Conservation (phyloP, 495 filamentous ascomycete species). For the Glonium stellatum region DNA sequence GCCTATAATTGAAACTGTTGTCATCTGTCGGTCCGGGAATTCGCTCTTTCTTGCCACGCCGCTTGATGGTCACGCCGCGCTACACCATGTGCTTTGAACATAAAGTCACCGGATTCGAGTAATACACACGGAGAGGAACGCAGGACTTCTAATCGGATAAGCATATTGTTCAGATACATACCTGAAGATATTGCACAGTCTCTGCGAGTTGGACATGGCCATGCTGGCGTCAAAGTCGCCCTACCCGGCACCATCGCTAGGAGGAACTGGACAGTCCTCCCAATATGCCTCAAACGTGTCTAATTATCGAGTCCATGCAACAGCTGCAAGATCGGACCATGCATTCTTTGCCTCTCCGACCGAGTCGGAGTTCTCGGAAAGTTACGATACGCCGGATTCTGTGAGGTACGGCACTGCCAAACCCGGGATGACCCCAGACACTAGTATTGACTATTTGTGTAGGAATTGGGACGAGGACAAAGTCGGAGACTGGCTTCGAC, state of each 20-base stretch:
- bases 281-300: constrained; percentile 45
- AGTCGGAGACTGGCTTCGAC: constrained; percentile 83
- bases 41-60: not conserved
- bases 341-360: constrained; percentile 78
- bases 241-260: constrained; percentile 56
- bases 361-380: constrained; percentile 90
- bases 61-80: not conserved
- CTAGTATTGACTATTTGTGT: constrained; percentile 1
- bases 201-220: constrained; percentile 46
- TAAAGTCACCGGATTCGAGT: not conserved
- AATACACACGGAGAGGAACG: not conserved
- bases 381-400: constrained; percentile 50
- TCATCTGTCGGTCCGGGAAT: not conserved
- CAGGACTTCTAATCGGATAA: not conserved
- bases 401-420: constrained; percentile 46
- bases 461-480: constrained; percentile 85
- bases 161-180: not conserved
- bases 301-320: constrained; percentile 50
- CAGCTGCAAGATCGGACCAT: constrained; percentile 47
- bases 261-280: constrained; percentile 48
- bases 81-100: not conserved
- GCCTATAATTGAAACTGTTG: not conserved
- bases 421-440: not conserved
- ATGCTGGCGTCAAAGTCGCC: constrained; percentile 83
- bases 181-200: not conserved